Percentiles rank a stretch among this genome's conserved stretches.
phyloP scores from a whole-genome alignment of 1,139 yeast species.

The Pichia sp. region DNA sequence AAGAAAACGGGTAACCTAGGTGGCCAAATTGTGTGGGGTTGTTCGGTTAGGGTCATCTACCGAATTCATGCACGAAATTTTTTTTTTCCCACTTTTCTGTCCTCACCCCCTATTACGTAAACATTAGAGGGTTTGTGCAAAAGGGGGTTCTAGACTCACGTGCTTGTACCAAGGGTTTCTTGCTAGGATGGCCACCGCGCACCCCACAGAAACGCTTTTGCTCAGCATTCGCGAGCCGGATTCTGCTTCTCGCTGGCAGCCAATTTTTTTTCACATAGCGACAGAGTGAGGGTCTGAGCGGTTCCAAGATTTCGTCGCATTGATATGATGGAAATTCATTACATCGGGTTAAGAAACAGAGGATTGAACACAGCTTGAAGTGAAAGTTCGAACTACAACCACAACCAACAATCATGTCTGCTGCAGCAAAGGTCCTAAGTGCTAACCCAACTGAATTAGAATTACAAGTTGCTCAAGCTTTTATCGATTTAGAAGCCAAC shows the following conservation, averaged over 20 bases:
- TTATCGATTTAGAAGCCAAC: slow-evolving; percentile 94
- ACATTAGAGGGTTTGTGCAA: background rate
- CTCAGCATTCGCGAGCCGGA: background rate
- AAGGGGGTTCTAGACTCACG: slow-evolving; percentile 12
- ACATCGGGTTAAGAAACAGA: background rate
- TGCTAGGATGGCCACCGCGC: background rate
- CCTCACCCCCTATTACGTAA: background rate
- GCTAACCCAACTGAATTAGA: slow-evolving; percentile 96
- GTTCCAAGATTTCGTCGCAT: background rate
- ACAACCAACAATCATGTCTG: slow-evolving; percentile 62
- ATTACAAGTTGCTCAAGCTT: slow-evolving; percentile 99
- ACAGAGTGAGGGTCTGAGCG: background rate
- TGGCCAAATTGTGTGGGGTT: background rate
- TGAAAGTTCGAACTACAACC: background rate
- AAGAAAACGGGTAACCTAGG: background rate
- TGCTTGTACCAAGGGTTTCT: slow-evolving; percentile 11
- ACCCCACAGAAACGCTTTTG: background rate
- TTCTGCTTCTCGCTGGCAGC: background rate
- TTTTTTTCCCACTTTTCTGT: background rate
- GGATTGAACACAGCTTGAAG: background rate
- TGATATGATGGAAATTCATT: slow-evolving; percentile 1
- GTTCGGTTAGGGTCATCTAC: background rate
- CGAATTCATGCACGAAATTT: background rate
- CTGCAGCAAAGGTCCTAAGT: slow-evolving; percentile 90
- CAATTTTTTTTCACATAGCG: background rate